Base-by-base conservation (phyloP, 805 yeast genomes). In the Clavispora vitiphila region DNA sequence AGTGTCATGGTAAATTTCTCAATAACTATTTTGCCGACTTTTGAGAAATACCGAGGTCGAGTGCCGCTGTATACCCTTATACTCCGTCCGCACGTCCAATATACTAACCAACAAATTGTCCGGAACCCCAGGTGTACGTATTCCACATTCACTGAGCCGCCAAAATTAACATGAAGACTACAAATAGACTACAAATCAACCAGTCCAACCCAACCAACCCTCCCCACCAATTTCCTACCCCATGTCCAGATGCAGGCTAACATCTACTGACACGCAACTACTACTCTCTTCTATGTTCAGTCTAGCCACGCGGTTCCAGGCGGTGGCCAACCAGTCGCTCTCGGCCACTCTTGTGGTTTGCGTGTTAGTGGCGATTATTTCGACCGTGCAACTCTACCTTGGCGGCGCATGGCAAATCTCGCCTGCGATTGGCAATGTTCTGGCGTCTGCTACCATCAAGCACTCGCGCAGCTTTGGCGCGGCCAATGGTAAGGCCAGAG, bases 401-500 rank as follows among this genome's bases (percentile, higher is more conserved):
- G 61, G 62, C 38, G 65, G 72, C 39, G 84, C 70, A 5, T 75
- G 77, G 66, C 35, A 53, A 1, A 37, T 75, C 11, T 62, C 70
- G 19, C 48, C 75, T 16, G 53, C 71, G 12, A 61, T 67, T 15
- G 48, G 65, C 37, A 60, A 75, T 35, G 53, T 68, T 37, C 55
- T 49, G 39, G 62, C 73, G 9, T 43, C 57, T 14, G 68, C 79
- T 9, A 69, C 65, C 43, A 46, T 76, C 24, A 81, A 76, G 54
- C 65, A 70, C 48, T 80, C 80, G 50, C 78, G 79, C 52, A 71
- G 74, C 45, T 83, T 74, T 56, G 96, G 96, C 2, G 80, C 90
- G 3, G 62, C 63, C 8, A 72, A 73, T 43, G 79, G 81, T 38
- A 75, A 72, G 49, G 81, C 86, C 38, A 89, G 83, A 65, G 96